Percentiles rank a stretch among this genome's conserved stretches.
These are phyloP conservation scores for Xylaria curta DNA, from an alignment of 495 filamentous ascomycete genomes.

Conservation along the genomic window DNA sequence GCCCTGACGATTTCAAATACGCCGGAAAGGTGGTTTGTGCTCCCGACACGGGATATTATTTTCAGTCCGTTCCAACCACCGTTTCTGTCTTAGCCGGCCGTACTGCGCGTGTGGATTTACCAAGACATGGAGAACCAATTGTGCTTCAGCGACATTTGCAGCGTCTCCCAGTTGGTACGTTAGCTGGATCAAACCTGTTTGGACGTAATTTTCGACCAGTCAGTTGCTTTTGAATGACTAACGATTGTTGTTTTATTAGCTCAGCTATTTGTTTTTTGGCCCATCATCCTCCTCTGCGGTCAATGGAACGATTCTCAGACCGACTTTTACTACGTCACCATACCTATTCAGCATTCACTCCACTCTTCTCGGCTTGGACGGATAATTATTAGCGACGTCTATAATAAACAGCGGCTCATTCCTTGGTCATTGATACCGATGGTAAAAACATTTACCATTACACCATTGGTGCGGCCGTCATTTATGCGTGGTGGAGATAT, in stretches of 20 bases:
- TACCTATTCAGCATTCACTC: neutral
- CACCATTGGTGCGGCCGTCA: neutral
- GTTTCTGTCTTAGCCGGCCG: slow-evolving; percentile 17
- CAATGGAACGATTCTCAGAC: neutral
- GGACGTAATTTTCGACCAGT: neutral
- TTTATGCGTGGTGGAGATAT: neutral
- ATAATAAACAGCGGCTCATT: too few relatives aligned
- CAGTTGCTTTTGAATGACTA: neutral
- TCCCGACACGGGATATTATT: slow-evolving; percentile 15
- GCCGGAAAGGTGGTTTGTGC: slow-evolving; percentile 27
- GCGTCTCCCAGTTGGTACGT: too few relatives aligned
- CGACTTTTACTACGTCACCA: neutral
- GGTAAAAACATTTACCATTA: too few relatives aligned
- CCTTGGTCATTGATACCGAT: neutral
- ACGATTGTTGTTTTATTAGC: neutral
- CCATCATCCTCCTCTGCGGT: neutral
- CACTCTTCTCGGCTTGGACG: neutral
- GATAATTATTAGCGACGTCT: neutral
- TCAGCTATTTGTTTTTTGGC: neutral
- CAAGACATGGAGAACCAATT: too few relatives aligned
- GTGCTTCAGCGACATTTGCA: too few relatives aligned
- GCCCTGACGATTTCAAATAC: slow-evolving; percentile 30
- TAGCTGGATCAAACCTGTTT: too few relatives aligned
- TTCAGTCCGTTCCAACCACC: slow-evolving; percentile 10
- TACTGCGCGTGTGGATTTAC: slow-evolving; percentile 10